Evolutionary conservation across 2,329 filamentous ascomycete genomes (phyloP), one percentile per base, ranked within the genome.

Genomic region (Aspergillus carbonarius): DNA sequence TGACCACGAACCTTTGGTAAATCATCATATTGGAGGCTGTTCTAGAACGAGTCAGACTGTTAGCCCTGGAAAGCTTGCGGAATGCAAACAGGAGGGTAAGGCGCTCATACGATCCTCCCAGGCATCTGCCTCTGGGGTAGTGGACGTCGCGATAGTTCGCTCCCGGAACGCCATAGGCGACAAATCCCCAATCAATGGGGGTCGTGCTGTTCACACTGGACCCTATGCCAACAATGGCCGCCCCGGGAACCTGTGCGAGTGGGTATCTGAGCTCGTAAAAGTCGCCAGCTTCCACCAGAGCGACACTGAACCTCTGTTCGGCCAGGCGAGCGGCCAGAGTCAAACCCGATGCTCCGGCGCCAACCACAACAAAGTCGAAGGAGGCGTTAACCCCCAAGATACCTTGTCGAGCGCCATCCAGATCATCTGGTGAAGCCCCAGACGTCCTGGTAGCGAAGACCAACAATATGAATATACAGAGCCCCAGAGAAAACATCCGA

Each of bases 231-330:
- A 71, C 37, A 32, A 54, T 61, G 7, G 57, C 66, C 15, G 66
- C 60, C 1, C 60, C 67, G 1, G 65, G 68, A n/a, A 87, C 81
- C 35, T 81, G 83, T 8, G 74, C 72, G 1, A 81, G 76, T 0
- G 83, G 84, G 4, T 82, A 85, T 4, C 75, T 81, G 64, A 85
- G 82, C 47, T 82, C 78, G 18, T 81, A 78, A 44, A 83, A 72
- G 5, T 82, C 74, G 5, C 74, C 75, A 5, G 75, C 74, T 58
- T 77, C 73, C 8, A 76, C 64, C 17, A 76, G 67, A 2, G 78
- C 73, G 18, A 79, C 70, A 9, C 64, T 72, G 32, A 81, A 66
- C 0, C 57, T 59, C 7, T 80, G 79, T 63, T 84, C 79, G 1
- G 82, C 80, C 5, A 85, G 76, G 25, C 83, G 80, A 12, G 78